Percentiles rank a stretch among this genome's conserved stretches.
Conservation (phyloP, 306 rosid genomes). For the Vachellia collinsii region DNA sequence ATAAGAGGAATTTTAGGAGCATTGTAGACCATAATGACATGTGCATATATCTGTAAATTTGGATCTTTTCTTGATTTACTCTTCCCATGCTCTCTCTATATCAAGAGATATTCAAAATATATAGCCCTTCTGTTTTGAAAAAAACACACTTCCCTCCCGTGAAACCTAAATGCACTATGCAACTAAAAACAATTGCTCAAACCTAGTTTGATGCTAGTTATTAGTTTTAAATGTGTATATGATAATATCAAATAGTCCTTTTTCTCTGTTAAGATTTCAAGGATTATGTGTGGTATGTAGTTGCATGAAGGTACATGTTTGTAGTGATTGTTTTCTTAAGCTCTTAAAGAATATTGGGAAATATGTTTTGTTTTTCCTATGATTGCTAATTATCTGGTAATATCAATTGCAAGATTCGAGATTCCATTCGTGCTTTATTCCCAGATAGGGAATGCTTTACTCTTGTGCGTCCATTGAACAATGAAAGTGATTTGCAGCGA, state of each 20-base stretch:
- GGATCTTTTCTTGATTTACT: background rate
- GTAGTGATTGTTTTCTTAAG: background rate
- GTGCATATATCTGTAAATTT: background rate
- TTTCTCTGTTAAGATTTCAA: background rate
- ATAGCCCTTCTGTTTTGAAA: background rate
- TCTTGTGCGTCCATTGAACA: conserved; percentile 88
- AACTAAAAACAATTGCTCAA: background rate
- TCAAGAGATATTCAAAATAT: background rate
- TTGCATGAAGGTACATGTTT: background rate
- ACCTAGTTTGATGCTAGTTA: background rate
- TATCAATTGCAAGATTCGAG: conserved; percentile 71
- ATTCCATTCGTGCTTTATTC: conserved; percentile 88
- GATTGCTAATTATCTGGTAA: conserved; percentile 39
- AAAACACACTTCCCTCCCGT: background rate
- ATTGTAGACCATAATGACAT: background rate
- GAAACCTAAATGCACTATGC: background rate
- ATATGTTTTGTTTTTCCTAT: conserved; percentile 3
- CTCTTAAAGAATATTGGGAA: conserved; percentile 5
- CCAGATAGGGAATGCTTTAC: conserved; percentile 97
- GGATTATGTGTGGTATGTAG: background rate
- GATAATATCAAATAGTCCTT: background rate
- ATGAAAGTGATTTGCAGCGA: conserved; percentile 83
- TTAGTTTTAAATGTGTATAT: background rate
- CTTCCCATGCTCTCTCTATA: background rate
- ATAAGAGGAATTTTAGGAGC: background rate